A percentile compares a stretch with the other conserved stretches of the same genome.
Evolutionary conservation across 1,139 yeast species (phyloP).

Genomic region (Geotrichum phurueaensis): DNA sequence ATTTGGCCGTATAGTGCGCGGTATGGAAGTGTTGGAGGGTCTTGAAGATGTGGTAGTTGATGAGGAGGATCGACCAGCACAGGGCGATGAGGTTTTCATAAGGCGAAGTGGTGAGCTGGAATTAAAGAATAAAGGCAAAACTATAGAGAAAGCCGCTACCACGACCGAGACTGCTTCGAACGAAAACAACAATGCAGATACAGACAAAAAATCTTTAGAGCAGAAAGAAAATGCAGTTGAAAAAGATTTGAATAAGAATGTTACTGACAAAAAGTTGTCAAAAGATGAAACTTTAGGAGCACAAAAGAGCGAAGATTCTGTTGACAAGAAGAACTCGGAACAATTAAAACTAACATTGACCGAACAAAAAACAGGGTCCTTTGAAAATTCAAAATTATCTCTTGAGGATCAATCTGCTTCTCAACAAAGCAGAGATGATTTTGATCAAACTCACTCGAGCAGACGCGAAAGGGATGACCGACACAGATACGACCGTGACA

Average conservation of each 20-base stretch:
- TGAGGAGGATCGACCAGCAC: constrained; percentile 35
- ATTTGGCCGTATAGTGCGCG: constrained; percentile 58
- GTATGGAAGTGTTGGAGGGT: constrained; percentile 55
- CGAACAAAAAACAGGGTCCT: background rate
- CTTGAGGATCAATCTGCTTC: background rate
- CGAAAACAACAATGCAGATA: background rate
- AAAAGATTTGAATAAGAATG: background rate
- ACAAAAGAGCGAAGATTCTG: background rate
- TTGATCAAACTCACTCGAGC: background rate
- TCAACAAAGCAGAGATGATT: background rate
- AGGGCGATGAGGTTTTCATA: constrained; percentile 45
- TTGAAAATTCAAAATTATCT: background rate
- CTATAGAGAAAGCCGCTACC: background rate
- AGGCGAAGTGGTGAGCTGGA: constrained; percentile 51
- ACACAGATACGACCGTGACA: background rate
- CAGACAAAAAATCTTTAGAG: constrained; percentile 3
- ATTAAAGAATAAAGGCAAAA: constrained; percentile 20
- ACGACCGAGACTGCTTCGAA: background rate
- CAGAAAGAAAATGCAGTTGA: background rate
- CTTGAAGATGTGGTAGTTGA: constrained; percentile 32
- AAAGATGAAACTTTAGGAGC: background rate
- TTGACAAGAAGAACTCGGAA: background rate
- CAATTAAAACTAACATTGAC: background rate
- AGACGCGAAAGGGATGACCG: background rate
- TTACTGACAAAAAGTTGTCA: background rate